Evolutionary conservation across 768 basidiomycete species (phyloP).

Genomic region (Hysterangium stoloniferum): DNA sequence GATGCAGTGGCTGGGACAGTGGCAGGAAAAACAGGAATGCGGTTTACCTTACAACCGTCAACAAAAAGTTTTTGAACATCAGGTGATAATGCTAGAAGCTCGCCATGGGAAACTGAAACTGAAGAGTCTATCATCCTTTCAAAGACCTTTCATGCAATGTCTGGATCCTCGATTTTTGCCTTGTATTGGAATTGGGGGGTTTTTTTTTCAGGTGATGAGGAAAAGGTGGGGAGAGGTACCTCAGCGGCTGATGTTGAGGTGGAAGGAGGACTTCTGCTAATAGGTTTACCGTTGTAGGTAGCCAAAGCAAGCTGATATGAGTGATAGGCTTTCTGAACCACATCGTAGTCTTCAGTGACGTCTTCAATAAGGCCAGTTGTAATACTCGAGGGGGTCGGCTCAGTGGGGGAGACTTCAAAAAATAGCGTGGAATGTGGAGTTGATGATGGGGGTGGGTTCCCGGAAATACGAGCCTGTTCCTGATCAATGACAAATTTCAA

Average conservation of each 20-base stretch:
- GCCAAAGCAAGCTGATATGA: no score
- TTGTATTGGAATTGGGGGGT: slow-evolving; percentile 4
- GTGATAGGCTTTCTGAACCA: not conserved
- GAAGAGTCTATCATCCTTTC: not conserved
- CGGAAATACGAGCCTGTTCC: not conserved
- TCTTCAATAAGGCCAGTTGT: not conserved
- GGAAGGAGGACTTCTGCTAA: not conserved
- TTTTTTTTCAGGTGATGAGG: slow-evolving; percentile 7
- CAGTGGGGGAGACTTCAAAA: not conserved
- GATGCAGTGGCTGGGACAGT: not conserved
- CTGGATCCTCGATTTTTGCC: not conserved
- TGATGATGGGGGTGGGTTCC: no score
- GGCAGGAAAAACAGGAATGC: not conserved
- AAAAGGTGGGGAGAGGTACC: no score
- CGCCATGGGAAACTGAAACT: not conserved
- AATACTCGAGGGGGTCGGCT: not conserved
- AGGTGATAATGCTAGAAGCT: not conserved
- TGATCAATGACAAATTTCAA: slow-evolving; percentile 4
- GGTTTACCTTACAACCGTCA: slow-evolving; percentile 2
- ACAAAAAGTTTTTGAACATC: not conserved
- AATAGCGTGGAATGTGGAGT: not conserved
- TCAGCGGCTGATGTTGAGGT: not conserved
- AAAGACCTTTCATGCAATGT: not conserved
- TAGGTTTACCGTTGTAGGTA: not conserved
- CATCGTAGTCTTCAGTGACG: not conserved